Evolutionary conservation across 2,329 filamentous ascomycete genomes (phyloP), one percentile per base, ranked within the genome.

Genomic region (Chaetomium sp.): DNA sequence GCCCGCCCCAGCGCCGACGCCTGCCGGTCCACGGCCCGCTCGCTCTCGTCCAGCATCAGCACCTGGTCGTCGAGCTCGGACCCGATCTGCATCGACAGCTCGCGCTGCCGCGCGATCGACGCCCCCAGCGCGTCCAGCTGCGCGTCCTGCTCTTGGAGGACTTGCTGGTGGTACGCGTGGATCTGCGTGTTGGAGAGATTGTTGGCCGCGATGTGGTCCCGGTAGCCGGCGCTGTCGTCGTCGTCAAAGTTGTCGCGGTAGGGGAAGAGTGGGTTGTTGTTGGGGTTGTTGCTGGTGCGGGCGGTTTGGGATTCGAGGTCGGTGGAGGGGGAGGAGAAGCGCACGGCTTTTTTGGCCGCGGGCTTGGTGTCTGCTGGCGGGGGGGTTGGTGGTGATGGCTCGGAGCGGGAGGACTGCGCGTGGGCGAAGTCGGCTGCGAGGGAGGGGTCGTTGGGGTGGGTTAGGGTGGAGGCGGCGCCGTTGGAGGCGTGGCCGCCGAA

Each of bases 61-160:
- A 96, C 90, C 73, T 99, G 95, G 70, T 88, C 90, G 72, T 98
- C 95, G 42, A 99, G 83, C 82, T 99, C 95, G 75, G 97, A 91
- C 33, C 95, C 94, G 73, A 99, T 98, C 80, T 95, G 92, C 80
- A 97, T 96, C 74, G 90, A 93, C 67, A 99, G 82, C 79, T 98
- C 92, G 57, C 96, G 84, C 80, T 98, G 95, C 47, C 95, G 87
- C 4, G 91, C 86, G 70, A 99, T 97, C 64, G 87, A 92, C 72
- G 88, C 86, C n/a, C 93, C 92, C 4, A 99, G 81, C 10, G 85
- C 83, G 75, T 98, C 94, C n/a, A 99, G 84, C 76, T 97, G 93
- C 69, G 91, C 90, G 74, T 99, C 95, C 78, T 99, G 95, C 67
- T 97, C 89, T n/a, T 85, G 83, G 45, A 99, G 81, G 29, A 97